Evolutionary conservation across 176 grass and related monocot species (phyloP).

Genomic region (Melocanna baccifera): DNA sequence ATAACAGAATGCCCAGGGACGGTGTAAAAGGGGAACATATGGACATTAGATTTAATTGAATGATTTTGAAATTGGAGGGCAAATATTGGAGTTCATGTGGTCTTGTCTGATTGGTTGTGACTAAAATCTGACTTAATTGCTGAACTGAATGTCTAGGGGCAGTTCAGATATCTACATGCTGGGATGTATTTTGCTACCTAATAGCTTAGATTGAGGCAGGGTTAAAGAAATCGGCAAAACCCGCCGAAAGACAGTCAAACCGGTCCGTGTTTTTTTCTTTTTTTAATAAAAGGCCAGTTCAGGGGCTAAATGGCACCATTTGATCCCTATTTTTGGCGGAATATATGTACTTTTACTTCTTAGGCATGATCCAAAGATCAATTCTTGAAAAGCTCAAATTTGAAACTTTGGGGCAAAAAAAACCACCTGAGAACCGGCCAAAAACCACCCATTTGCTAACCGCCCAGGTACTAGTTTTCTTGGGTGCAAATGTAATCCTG

Average conservation of each 20-base stretch:
- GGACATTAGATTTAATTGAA: background rate
- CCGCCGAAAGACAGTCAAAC: background rate
- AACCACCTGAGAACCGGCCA: background rate
- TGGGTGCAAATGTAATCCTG: background rate
- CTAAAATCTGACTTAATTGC: background rate
- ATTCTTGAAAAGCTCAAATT: conserved; percentile 19
- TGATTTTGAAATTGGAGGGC: background rate
- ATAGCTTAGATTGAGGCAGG: background rate
- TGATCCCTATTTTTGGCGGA: background rate
- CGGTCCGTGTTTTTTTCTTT: background rate
- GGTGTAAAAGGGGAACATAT: conserved; percentile 1
- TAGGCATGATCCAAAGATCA: background rate
- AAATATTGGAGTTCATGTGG: background rate
- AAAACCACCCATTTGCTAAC: background rate
- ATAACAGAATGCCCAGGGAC: background rate
- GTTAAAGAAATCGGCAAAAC: background rate
- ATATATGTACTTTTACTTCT: background rate
- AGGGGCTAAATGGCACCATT: background rate
- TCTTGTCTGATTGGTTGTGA: background rate
- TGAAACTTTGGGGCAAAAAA: background rate
- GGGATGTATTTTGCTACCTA: background rate
- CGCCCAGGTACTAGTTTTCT: background rate
- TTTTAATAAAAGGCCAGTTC: background rate
- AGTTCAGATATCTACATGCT: background rate
- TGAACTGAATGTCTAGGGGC: background rate